Evolutionary conservation across 441 rosid species (phyloP).

Genomic region (Isatis lusitanica): DNA sequence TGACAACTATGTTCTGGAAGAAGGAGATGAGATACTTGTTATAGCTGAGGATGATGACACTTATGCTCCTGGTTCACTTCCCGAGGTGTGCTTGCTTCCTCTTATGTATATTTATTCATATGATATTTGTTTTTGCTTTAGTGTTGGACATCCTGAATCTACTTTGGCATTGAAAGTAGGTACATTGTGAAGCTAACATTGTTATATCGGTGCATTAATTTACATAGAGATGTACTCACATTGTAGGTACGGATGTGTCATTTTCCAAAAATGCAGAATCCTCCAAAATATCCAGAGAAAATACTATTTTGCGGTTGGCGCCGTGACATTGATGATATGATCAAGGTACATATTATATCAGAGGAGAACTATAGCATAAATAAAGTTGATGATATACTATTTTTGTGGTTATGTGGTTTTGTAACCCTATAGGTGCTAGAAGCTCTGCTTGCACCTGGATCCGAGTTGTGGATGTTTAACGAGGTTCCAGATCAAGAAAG

Average conservation of each 20-base stretch:
- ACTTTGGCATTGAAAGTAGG: not conserved
- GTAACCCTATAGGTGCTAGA: conserved; percentile 62
- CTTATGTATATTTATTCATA: not conserved
- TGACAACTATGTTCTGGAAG: conserved; percentile 60
- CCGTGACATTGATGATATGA: conserved; percentile 96
- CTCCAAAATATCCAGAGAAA: conserved; percentile 88
- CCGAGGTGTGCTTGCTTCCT: conserved; percentile 53
- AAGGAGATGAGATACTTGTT: conserved; percentile 90
- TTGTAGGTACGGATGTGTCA: conserved; percentile 55
- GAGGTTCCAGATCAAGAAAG: conserved; percentile 85
- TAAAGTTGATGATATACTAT: not conserved
- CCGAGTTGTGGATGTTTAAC: conserved; percentile 94
- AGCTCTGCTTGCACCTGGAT: conserved; percentile 86
- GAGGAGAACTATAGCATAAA: not conserved
- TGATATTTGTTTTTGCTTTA: not conserved
- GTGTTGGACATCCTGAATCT: not conserved
- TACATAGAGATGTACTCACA: not conserved
- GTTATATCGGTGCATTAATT: not conserved
- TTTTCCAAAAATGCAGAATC: conserved; percentile 65
- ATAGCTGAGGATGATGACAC: conserved; percentile 94
- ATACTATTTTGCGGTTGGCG: conserved; percentile 96
- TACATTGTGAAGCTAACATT: not conserved
- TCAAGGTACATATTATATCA: conserved; percentile 50
- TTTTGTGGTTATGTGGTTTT: not conserved
- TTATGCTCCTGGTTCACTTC: conserved; percentile 78